A percentile compares a stretch with the other conserved stretches of the same genome.
phyloP scores from a whole-genome alignment of 345 rosid species.

The Murraya koenigii region DNA sequence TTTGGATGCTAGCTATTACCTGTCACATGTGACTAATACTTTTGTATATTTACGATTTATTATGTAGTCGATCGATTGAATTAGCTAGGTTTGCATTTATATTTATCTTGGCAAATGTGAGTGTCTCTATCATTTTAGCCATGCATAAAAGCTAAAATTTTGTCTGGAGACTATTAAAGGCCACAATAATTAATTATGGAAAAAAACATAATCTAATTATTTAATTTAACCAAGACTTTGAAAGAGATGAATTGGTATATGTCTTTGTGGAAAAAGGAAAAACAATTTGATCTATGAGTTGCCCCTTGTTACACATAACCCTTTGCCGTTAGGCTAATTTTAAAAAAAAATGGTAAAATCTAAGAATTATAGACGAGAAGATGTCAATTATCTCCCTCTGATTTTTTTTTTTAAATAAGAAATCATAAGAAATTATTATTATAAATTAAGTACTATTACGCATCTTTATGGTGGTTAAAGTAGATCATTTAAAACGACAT shows the following conservation, averaged over 20 bases:
- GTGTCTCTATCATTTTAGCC: background rate
- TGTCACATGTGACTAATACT: too few species aligned
- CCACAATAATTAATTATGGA: background rate
- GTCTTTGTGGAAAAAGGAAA: background rate
- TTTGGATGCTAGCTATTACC: background rate
- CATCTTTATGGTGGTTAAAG: background rate
- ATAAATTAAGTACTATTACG: background rate
- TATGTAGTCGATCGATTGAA: too few species aligned
- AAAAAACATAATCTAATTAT: too few species aligned
- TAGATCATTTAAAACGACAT: background rate
- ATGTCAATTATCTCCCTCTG: too few species aligned
- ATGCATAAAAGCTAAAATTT: background rate
- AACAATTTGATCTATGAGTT: too few species aligned
- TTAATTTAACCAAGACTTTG: background rate
- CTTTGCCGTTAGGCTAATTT: too few species aligned
- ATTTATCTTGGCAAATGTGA: background rate
- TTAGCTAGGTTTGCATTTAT: background rate
- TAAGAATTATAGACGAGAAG: too few species aligned
- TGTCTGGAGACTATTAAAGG: background rate
- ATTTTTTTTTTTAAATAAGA: too few species aligned
- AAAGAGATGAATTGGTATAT: too few species aligned
- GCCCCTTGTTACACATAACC: too few species aligned
- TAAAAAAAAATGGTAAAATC: too few species aligned
- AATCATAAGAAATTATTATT: background rate
- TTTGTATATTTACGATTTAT: too few species aligned